A percentile compares a stretch with the other conserved stretches of the same genome.
These are phyloP conservation scores for Chalara sp. DNA, from an alignment of 2,329 filamentous ascomycete species.

Conservation along the genomic window DNA sequence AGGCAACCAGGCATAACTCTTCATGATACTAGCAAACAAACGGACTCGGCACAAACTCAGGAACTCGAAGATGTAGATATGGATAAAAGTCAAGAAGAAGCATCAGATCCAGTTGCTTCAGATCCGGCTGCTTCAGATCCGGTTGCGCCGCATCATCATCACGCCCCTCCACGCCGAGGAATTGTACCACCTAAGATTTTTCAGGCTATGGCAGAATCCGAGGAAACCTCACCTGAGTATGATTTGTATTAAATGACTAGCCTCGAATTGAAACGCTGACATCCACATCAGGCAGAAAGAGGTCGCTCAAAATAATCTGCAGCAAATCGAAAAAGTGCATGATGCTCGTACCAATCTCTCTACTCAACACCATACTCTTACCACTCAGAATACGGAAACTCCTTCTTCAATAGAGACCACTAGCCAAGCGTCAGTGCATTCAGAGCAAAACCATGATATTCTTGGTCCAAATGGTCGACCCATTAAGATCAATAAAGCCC, in stretches of 20 bases:
- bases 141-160: background rate
- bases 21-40: background rate
- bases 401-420: conserved; percentile 5
- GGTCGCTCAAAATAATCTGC: background rate
- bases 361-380: conserved; percentile 3
- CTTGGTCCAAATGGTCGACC: conserved; percentile 35
- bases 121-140: background rate
- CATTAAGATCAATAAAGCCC: conserved; percentile 71
- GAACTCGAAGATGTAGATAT: conserved; percentile 6
- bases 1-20: background rate
- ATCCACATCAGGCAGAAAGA: background rate
- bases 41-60: background rate
- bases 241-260: no score
- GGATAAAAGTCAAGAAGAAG: background rate
- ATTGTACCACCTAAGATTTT: background rate
- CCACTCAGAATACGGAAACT: conserved; percentile 1
- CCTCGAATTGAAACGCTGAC: no score
- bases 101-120: background rate
- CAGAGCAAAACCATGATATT: conserved; percentile 7
- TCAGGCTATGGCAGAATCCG: background rate
- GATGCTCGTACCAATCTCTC: background rate
- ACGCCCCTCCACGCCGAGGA: background rate
- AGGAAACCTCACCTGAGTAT: background rate
- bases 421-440: conserved; percentile 7
- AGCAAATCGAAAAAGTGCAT: background rate